Evolutionary conservation across 2,329 filamentous ascomycete genomes (phyloP), one percentile per base, ranked within the genome.

Genomic region (Penicillium sp.): DNA sequence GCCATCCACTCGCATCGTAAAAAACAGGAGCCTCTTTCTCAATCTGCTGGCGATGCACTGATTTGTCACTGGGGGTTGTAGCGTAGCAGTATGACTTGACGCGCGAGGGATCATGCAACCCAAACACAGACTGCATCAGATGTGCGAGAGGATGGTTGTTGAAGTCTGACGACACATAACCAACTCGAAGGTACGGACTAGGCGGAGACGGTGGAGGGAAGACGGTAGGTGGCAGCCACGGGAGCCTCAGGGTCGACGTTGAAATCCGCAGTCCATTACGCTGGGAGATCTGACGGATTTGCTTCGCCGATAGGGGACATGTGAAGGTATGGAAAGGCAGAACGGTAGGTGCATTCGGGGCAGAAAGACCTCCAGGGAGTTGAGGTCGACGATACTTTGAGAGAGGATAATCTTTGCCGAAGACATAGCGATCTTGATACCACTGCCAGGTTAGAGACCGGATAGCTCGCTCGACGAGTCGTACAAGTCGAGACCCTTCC

Each of bases 271-370:
- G 82, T 2, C 91, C 94, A 71, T 99, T 99, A 25, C 94, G 86
- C 73, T 97, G 93, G 9, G 94, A 97, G 62, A 99, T 99, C 70
- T 90, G 85, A 17, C 94, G 89, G 59, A 99, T 91, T 65, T 97
- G 91, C 72, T 90, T 91, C 4, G 94, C 92, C 7, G 91, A 92
- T 63, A 99, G 81, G 0, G 94, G 94, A 63, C 90, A 96, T 1
- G 94, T 99, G 70, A 99, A 99, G 0, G 94, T 97, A 73, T 99
- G 94, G 70, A 99, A 99, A 0, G 94, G 94, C 1, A 99, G 81
- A 1, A 99, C 93, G 0, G 94, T 99, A 2, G 94, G 94, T 6
- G 94, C 93, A 31, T 90, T 87, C 4, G 94, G 94, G 10, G 96
- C 84, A 0, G 89, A 84, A 33, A 99, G 80, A 42, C 82, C 83